Evolutionary conservation across 331 rosid species (phyloP).

Genomic region (Pyrus hybrid): DNA sequence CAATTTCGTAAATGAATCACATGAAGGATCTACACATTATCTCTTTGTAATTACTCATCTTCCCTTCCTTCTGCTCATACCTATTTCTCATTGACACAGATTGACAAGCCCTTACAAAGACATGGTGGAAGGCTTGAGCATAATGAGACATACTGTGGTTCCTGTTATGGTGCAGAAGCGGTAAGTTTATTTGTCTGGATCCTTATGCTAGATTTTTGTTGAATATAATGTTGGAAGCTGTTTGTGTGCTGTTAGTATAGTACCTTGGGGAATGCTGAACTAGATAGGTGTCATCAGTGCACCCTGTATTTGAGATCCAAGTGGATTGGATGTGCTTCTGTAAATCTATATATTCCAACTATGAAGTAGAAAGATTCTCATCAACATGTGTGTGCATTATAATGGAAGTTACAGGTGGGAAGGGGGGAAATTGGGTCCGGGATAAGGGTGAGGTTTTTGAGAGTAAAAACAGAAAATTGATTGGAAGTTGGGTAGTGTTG

Average conservation of each 20-base stretch:
- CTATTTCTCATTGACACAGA: conserved; percentile 33
- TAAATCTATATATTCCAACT: not conserved
- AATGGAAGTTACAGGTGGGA: not conserved
- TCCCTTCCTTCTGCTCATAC: conserved; percentile 3
- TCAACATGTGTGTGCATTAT: not conserved
- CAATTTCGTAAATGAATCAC: not conserved
- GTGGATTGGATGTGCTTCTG: not conserved
- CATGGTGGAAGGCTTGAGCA: conserved; percentile 99
- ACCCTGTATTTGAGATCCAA: not conserved
- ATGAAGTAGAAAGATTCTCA: not conserved
- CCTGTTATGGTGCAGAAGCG: conserved; percentile 83
- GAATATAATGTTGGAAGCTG: not conserved
- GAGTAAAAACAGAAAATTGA: not conserved
- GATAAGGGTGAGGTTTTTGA: not conserved
- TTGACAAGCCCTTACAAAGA: conserved; percentile 79
- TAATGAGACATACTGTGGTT: conserved; percentile 94
- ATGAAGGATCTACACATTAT: not conserved
- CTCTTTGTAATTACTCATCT: not conserved
- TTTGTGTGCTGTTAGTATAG: not conserved
- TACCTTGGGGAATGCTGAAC: not conserved
- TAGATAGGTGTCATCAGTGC: not conserved
- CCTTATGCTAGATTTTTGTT: not conserved
- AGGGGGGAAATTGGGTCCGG: not conserved
- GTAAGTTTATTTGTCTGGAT: conserved; percentile 35
- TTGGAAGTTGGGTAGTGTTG: not conserved